These are phyloP conservation scores for Hypoxylon fragiforme DNA, from an alignment of 495 filamentous ascomycete genomes.

Conservation along the genomic window DNA sequence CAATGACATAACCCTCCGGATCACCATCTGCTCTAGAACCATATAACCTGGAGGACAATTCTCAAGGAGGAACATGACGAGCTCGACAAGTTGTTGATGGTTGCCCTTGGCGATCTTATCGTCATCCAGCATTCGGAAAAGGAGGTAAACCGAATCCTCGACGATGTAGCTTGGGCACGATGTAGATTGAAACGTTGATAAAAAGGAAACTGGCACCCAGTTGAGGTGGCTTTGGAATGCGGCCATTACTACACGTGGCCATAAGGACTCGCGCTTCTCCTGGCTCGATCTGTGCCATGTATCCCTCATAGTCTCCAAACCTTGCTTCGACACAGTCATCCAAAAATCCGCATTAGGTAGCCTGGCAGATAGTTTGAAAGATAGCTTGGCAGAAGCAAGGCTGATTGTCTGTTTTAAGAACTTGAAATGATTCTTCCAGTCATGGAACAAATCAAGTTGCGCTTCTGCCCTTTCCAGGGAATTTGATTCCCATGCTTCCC, in stretches of 20 bases:
- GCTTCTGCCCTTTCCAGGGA: slow-evolving; percentile 1
- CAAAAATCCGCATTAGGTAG: neutral
- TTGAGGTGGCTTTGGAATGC: slow-evolving; percentile 52
- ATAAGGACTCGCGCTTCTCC: slow-evolving; percentile 41
- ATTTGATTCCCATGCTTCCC: slow-evolving; percentile 2
- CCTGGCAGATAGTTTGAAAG: no score
- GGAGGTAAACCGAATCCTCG: slow-evolving; percentile 53
- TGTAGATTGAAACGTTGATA: slow-evolving; percentile 47
- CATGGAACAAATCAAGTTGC: slow-evolving; percentile 27
- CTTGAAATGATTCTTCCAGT: slow-evolving; percentile 25
- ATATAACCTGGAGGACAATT: slow-evolving; percentile 26
- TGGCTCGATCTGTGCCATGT: slow-evolving; percentile 45
- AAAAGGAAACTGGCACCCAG: slow-evolving; percentile 51
- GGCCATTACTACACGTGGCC: slow-evolving; percentile 58
- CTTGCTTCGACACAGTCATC: slow-evolving; percentile 26
- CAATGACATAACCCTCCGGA: slow-evolving; percentile 13
- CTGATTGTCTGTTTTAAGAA: neutral
- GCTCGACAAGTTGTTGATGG: slow-evolving; percentile 3
- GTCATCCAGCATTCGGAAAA: slow-evolving; percentile 35
- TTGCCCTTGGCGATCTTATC: slow-evolving; percentile 32
- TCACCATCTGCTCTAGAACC: slow-evolving; percentile 20
- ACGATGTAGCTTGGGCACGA: slow-evolving; percentile 55
- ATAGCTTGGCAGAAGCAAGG: neutral
- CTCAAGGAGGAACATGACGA: slow-evolving; percentile 29
- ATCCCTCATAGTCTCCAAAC: slow-evolving; percentile 42